A percentile compares a stretch with the other conserved stretches of the same genome.
These are phyloP conservation scores for Cocos nucifera DNA, from an alignment of 176 grass and related monocot genomes.

Conservation along the genomic window DNA sequence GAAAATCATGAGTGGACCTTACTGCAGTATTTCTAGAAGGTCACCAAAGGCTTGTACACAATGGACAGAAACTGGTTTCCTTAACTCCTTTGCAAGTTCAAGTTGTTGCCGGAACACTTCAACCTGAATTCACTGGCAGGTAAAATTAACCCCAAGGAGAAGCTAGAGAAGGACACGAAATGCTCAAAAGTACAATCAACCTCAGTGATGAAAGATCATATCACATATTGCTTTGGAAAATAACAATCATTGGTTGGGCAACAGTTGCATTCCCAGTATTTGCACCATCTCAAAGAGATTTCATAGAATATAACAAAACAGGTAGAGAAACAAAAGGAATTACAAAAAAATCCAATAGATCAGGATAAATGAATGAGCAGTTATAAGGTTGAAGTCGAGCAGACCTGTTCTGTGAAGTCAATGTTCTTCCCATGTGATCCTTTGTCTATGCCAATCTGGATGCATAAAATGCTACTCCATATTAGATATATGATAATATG, in stretches of 20 bases:
- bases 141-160: too few relatives aligned
- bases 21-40: conserved; percentile 77
- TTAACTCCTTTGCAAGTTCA: conserved; percentile 78
- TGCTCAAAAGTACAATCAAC: conserved; percentile 6
- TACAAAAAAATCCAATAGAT: background rate
- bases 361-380: too few relatives aligned
- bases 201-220: background rate
- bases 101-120: conserved; percentile 66
- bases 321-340: background rate
- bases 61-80: conserved; percentile 75
- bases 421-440: conserved; percentile 68
- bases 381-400: conserved; percentile 5
- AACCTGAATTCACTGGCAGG: conserved; percentile 26
- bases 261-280: too few relatives aligned
- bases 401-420: conserved; percentile 66
- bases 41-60: conserved; percentile 80
- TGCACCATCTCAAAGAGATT: too few relatives aligned
- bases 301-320: too few relatives aligned
- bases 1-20: conserved; percentile 1
- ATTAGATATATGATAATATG: too few relatives aligned
- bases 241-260: too few relatives aligned
- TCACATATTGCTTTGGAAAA: too few relatives aligned
- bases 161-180: conserved; percentile 3
- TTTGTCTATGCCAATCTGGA: conserved; percentile 81
- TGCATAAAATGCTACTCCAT: too few relatives aligned